Base-by-base conservation (phyloP, 108 stramenopile genomes). In the Fragilariopsis cylindrus region DNA sequence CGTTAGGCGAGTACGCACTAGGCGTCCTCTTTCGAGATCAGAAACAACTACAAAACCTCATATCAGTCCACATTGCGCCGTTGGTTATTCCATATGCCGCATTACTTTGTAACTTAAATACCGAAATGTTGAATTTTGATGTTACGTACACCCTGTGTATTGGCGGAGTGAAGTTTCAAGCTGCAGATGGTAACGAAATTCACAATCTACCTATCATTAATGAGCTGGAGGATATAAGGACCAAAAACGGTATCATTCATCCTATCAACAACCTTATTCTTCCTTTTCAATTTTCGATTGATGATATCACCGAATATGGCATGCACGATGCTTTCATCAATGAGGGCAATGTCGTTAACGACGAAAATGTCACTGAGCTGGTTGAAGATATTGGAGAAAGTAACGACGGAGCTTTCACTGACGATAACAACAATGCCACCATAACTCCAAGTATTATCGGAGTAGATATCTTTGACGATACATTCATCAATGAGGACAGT, bases 211-310 rank as follows among this genome's bases (percentile, higher is more conserved):
- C 62, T 1, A 44, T 63, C 43, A 63, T 63, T 12, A 15, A 45
- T 4, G 43, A 63, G 4, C 3, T 13, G 8, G 40, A 43, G 40
- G 39, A 11, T 4, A 15, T 63, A 5, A 44, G 0, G 45, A n/a
- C 62, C 21, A 63, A 11, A 15, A 63, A 63, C 46, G 62, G 62
- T 43, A 12, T 63, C 42, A 63, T 63, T 40, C 62, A 63, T 12
- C 46, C 62, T 3, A n/a, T 63, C 3, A 63, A n/a, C 15, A 44
- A 63, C 11, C 62, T 63, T 18, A 63, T 63, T 63, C 62, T 63
- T 63, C 62, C 62, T 45, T 30, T 63, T 63, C 43, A 43, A 2
- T 63, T 63, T 45, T 41, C 62, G 40, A n/a, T 63, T 40, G 39
- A 45, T 8, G 43, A 63, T 41, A 7, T 63, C 43, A 9, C 41